These are phyloP conservation scores for Macaranga tanarius DNA, from an alignment of 441 rosid species.

Conservation along the genomic window DNA sequence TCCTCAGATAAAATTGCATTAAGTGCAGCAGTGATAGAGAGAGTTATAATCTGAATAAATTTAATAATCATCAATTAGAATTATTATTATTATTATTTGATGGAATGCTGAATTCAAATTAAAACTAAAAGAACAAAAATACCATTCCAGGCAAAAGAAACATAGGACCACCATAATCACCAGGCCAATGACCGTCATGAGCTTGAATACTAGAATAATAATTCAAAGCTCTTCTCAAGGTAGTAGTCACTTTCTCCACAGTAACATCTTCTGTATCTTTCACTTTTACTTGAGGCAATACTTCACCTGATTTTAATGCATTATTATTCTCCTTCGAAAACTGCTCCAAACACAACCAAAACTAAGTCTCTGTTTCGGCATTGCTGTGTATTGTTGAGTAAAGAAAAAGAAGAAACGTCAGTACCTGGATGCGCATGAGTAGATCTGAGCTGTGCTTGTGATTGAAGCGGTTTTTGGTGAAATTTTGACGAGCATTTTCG, in stretches of 20 bases:
- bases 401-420: too few relatives aligned
- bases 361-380: neutral
- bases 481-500: conserved; percentile 51
- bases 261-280: conserved; percentile 38
- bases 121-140: neutral
- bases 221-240: conserved; percentile 59
- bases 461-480: conserved; percentile 45
- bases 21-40: conserved; percentile 78
- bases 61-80: neutral
- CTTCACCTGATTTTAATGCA: conserved; percentile 22
- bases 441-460: conserved; percentile 74
- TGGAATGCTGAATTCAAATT: too few relatives aligned
- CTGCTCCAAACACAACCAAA: conserved; percentile 28
- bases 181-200: conserved; percentile 93
- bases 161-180: conserved; percentile 98
- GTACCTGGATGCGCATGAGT: conserved; percentile 80
- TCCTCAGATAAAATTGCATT: conserved; percentile 72
- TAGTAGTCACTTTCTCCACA: conserved; percentile 41
- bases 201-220: conserved; percentile 77
- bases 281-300: conserved; percentile 52
- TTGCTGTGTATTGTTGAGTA: too few relatives aligned
- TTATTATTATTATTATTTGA: too few relatives aligned
- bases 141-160: conserved; percentile 94
- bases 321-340: conserved; percentile 50
- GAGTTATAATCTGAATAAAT: conserved; percentile 58